Base-by-base conservation (phyloP, 2,329 filamentous ascomycete species). In the Aspergillus transmontanensis region DNA sequence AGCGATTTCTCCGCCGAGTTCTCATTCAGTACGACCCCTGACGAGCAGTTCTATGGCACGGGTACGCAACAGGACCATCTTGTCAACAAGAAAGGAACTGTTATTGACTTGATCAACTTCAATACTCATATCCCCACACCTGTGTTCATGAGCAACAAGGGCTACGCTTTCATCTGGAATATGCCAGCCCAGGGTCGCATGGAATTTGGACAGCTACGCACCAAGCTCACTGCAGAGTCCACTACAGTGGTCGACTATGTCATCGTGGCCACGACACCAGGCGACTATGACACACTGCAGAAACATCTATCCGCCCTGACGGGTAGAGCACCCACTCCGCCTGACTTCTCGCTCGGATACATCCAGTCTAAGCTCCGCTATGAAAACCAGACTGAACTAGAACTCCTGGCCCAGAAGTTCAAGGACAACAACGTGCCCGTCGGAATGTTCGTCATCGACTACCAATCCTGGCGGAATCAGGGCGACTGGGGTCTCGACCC, bases 321-420 rank as follows among this genome's bases (percentile, higher is more conserved):
- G 0, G 87, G 87, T 1, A 82, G 78, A 16, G 84, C 84, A 0
- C 87, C 87, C 0, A 84, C 84, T 78, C 89, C 89, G 82, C 87
- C 87, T 3, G 86, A 88, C 66, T 88, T 87, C 69, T 86, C 86
- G 0, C 78, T 89, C 0, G 87, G 87, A 0, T 89, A 89, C 69
- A 89, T 87, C 85, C 87, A 89, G 72, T 88, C 85, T 71, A 89
- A 88, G 72, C 75, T 89, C 9, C 80, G 87, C 1, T 89, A 89
- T 65, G 84, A 87, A 69, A 89, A 83, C 0, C 87, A 89, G 65
- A 85, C 87, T 3, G 86, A 90, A 67, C 74, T 89, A 0, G 77
- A 89, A 0, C 73, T 76, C 3, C 81, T 89, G 0, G 87, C 87
- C 1, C 72, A 86, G 12, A 83, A 87, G 65, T 86, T 89, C 67